Conservation (phyloP, 306 rosid genomes). For the Rubus idaeus region DNA sequence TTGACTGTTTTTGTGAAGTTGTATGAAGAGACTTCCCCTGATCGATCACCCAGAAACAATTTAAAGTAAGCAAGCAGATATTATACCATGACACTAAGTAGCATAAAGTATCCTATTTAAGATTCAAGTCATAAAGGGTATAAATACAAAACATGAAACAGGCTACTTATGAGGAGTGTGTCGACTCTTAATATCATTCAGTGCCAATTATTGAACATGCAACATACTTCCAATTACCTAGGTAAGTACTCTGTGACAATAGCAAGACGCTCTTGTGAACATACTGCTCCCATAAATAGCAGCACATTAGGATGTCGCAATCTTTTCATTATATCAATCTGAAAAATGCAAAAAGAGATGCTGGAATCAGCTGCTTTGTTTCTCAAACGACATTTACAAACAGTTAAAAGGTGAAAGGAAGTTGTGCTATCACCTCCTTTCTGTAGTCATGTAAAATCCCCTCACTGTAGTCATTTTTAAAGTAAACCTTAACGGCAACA, state of each 20-base stretch:
- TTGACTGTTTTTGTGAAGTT: slow-evolving; percentile 62
- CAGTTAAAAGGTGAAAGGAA: background rate
- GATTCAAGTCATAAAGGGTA: background rate
- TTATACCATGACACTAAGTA: background rate
- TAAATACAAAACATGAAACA: background rate
- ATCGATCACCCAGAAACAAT: slow-evolving; percentile 29
- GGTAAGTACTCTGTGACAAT: slow-evolving; percentile 76
- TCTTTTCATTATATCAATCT: slow-evolving; percentile 87
- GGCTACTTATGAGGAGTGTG: background rate
- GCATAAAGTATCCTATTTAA: background rate
- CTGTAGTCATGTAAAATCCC: slow-evolving; percentile 49
- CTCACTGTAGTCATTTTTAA: slow-evolving; percentile 48
- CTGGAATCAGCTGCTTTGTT: slow-evolving; percentile 22
- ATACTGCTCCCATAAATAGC: slow-evolving; percentile 83
- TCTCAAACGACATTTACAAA: slow-evolving; percentile 17
- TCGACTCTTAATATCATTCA: background rate
- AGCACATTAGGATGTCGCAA: slow-evolving; percentile 81
- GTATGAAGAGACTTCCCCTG: slow-evolving; percentile 83
- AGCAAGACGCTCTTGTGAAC: slow-evolving; percentile 61
- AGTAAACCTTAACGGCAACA: slow-evolving; percentile 71
- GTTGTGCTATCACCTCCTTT: slow-evolving; percentile 52
- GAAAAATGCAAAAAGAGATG: slow-evolving; percentile 25
- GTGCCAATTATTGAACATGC: background rate
- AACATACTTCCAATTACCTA: slow-evolving; percentile 41
- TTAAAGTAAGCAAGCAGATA: slow-evolving; percentile 5